Base-by-base conservation (phyloP, 129 eudicot species). In the Arctium lappa region DNA sequence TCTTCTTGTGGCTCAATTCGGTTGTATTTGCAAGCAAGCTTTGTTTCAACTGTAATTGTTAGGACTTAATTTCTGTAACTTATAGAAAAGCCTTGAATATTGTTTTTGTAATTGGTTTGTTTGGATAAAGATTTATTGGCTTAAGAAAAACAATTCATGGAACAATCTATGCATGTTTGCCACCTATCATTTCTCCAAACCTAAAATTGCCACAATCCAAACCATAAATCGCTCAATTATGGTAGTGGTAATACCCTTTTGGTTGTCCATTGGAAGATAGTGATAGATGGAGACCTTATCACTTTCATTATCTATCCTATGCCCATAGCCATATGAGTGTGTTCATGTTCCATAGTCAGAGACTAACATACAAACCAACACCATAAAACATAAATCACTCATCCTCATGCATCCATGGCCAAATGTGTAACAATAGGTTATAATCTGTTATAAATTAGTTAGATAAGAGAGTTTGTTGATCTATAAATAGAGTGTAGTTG, bases 221-320 rank as follows among this genome's bases (percentile, higher is more conserved):
- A 63, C 56, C 81, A 77, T 29, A 11, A 77, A 60, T 22, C 33
- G 27, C n/a, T 70, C 0, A 0, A 1, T 37, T 37, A 9, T 46
- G 1, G 56, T 0, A 3, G n/a, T 48, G 15, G 16, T 48, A 2
- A 11, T 40, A 80, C 38, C 86, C 44, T 71, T 71, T 63, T 83
- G 53, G 37, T 72, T 37, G 69, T 71, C 74, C 75, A 77, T 72
- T 1, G 10, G 79, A 66, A 16, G 66, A 56, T 56, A 16, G 66
- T 56, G 66, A 56, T 15, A 56, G 66, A 56, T 56, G 48, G 48
- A 83, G 37, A 83, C 56, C 83, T 72, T 83, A 83, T 83, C 86
- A 77, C 82, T 76, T 42, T 68, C 81, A 82, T 82, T 44, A 82
- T 83, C 78, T 44, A 82, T 83, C 78, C 79, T 31, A 30, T 74